Evolutionary conservation across 176 grass and related monocot genomes (phyloP).

Genomic region (Raddia guianensis): DNA sequence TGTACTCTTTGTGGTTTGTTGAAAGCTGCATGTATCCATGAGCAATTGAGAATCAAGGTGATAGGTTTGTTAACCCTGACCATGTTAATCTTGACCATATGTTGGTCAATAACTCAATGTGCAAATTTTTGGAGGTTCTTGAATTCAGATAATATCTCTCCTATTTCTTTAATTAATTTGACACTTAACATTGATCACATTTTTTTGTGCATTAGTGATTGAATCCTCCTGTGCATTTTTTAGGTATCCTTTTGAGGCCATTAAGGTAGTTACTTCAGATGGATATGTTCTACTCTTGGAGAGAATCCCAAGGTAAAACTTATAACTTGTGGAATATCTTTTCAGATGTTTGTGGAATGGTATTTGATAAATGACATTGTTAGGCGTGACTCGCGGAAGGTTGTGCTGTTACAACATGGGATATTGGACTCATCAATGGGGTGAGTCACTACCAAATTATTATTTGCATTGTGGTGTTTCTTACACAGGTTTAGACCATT

Average conservation of each 20-base stretch:
- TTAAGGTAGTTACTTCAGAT: constrained; percentile 94
- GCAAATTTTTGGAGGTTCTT: neutral
- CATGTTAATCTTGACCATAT: constrained; percentile 24
- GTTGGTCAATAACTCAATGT: neutral
- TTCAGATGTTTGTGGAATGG: constrained; percentile 26
- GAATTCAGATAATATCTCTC: neutral
- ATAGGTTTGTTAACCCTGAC: constrained; percentile 25
- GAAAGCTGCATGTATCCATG: neutral
- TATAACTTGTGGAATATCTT: constrained; percentile 21
- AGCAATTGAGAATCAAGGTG: neutral
- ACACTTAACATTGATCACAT: neutral
- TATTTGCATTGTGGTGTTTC: constrained; percentile 3
- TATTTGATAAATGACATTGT: constrained; percentile 36
- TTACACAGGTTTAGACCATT: constrained; percentile 26
- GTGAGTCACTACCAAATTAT: constrained; percentile 54
- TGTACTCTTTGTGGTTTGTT: neutral
- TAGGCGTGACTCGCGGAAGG: constrained; percentile 89
- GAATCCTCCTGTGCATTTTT: neutral
- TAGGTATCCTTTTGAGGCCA: constrained; percentile 94
- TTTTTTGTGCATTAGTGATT: neutral
- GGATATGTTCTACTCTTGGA: constrained; percentile 93
- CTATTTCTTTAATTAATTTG: constrained; percentile 17
- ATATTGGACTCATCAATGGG: constrained; percentile 98
- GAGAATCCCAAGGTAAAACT: constrained; percentile 85
- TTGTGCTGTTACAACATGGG: constrained; percentile 91